These are phyloP conservation scores for Gossypium turneri DNA, from an alignment of 345 rosid genomes.

Conservation along the genomic window DNA sequence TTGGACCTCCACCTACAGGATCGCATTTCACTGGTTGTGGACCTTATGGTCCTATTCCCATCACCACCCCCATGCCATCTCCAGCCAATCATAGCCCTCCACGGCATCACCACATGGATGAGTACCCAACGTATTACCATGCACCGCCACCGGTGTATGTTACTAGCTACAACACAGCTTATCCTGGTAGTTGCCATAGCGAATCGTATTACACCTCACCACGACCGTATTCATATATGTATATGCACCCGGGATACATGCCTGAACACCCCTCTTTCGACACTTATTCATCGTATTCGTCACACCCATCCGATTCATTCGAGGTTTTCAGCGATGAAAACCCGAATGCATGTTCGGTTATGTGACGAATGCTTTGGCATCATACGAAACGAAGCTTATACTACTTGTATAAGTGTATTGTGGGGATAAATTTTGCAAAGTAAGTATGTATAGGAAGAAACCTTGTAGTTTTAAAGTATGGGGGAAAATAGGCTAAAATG, in stretches of 20 bases:
- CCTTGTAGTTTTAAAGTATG: conserved; percentile 3
- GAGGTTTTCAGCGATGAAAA: conserved; percentile 88
- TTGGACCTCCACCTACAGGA: conserved; percentile 24
- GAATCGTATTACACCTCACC: conserved; percentile 33
- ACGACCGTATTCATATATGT: conserved; percentile 35
- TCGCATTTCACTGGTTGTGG: conserved; percentile 19
- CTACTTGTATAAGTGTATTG: conserved; percentile 23
- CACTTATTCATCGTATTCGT: conserved; percentile 4
- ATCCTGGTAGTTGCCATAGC: conserved; percentile 28
- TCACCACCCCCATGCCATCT: conserved; percentile 21
- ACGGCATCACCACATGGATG: conserved; percentile 27
- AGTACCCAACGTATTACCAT: conserved; percentile 30
- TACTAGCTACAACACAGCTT: conserved; percentile 45
- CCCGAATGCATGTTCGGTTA: conserved; percentile 73
- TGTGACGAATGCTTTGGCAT: conserved; percentile 34
- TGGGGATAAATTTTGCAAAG: conserved; percentile 22
- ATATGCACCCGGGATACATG: conserved; percentile 27
- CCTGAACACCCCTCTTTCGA: conserved; percentile 21
- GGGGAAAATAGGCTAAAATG: neutral
- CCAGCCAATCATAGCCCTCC: conserved; percentile 39
- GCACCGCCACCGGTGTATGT: conserved; percentile 44
- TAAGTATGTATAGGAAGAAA: conserved; percentile 18
- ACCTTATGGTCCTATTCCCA: conserved; percentile 27
- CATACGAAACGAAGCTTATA: conserved; percentile 13
- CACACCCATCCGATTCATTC: conserved; percentile 51